Conservation (phyloP, 1,284 basidiomycete genomes). For the Puccinia hordei region DNA sequence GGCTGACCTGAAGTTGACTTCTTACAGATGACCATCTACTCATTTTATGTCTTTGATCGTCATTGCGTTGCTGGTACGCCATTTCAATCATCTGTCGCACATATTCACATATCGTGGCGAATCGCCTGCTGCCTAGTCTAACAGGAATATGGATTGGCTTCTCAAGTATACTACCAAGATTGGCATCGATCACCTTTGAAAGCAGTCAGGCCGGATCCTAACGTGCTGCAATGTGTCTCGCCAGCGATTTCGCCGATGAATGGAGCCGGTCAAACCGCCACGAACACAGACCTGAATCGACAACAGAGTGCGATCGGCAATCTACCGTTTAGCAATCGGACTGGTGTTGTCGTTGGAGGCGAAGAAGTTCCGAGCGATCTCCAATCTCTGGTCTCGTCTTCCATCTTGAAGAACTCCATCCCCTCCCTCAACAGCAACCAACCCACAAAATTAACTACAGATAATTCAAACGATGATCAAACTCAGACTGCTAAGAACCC, state of each 20-base stretch:
- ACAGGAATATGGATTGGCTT: conserved; percentile 2
- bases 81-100: not conserved
- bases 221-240: conserved; percentile 46
- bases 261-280: not conserved
- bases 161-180: conserved; percentile 50
- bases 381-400: conserved; percentile 1
- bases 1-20: not conserved
- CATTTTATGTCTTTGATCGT: conserved; percentile 49
- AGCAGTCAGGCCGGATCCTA: conserved; percentile 31
- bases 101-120: not conserved
- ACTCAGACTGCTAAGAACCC: not conserved
- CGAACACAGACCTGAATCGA: conserved; percentile 5
- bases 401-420: not conserved
- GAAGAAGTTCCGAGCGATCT: conserved; percentile 28
- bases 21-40: conserved; percentile 43
- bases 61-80: conserved; percentile 41
- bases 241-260: conserved; percentile 28
- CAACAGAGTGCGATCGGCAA: conserved; percentile 30
- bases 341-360: conserved; percentile 27
- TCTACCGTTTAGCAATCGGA: conserved; percentile 23
- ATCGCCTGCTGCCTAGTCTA: not conserved
- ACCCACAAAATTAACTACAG: not conserved
- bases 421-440: conserved; percentile 5
- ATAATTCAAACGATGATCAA: not conserved
- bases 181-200: conserved; percentile 48